Evolutionary conservation across 805 yeast genomes (phyloP).

Genomic region (Starmerella asiatica): DNA sequence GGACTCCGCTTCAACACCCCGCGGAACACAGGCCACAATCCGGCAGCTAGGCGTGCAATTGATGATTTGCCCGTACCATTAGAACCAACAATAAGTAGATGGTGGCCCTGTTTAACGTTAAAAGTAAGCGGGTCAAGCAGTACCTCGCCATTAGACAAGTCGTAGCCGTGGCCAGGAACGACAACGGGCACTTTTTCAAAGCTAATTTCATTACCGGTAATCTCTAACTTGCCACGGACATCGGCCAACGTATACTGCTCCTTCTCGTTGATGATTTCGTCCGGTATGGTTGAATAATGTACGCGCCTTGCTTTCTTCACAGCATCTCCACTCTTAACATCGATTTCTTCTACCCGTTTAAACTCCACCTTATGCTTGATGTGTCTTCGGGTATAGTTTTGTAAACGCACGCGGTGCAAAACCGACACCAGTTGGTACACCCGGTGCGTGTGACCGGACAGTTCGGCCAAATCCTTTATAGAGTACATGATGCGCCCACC

Average conservation of each 20-base stretch:
- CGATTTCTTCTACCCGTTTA: not conserved
- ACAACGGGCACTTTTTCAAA: constrained; percentile 72
- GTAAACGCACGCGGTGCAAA: constrained; percentile 69
- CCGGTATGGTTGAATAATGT: not conserved
- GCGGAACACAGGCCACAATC: constrained; percentile 78
- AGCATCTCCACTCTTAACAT: not conserved
- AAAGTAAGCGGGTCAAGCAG: constrained; percentile 52
- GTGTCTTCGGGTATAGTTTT: constrained; percentile 20
- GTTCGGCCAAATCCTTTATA: constrained; percentile 77
- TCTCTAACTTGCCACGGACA: constrained; percentile 69
- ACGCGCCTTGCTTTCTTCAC: not conserved
- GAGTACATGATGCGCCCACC: constrained; percentile 92
- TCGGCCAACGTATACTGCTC: constrained; percentile 31
- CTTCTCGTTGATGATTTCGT: constrained; percentile 1
- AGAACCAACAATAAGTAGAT: constrained; percentile 67
- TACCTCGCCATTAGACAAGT: constrained; percentile 34
- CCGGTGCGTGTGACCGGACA: constrained; percentile 81
- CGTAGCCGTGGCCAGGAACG: constrained; percentile 41
- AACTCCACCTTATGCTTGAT: not conserved
- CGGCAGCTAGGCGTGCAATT: constrained; percentile 68
- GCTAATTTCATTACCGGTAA: constrained; percentile 62
- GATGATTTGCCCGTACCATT: constrained; percentile 88
- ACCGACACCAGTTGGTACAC: constrained; percentile 64
- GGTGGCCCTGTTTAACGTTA: constrained; percentile 48
- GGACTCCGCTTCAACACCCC: constrained; percentile 71